Evolutionary conservation across 495 filamentous ascomycete genomes (phyloP).

Genomic region (Talaromyces borbonicus): DNA sequence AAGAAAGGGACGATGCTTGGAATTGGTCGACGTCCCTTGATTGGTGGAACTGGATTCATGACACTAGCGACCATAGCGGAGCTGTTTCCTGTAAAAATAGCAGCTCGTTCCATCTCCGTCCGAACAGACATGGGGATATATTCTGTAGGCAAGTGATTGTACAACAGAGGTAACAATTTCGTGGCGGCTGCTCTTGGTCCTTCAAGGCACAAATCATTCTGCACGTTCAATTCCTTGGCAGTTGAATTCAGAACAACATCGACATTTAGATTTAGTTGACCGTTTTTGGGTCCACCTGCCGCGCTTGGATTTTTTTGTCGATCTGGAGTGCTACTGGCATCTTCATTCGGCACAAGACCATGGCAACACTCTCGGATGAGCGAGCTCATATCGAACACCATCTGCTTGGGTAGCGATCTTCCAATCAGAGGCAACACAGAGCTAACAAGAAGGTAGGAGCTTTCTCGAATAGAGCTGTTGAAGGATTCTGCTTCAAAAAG

Average conservation of each 20-base stretch:
- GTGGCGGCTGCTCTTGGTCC: conserved; percentile 8
- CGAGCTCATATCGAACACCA: conserved; percentile 44
- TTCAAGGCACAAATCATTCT: not conserved
- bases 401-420: conserved; percentile 50
- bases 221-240: conserved; percentile 16
- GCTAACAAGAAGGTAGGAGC: conserved; percentile 47
- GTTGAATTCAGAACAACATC: conserved; percentile 43
- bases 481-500: conserved; percentile 54
- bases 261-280: conserved; percentile 35
- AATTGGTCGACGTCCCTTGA: conserved; percentile 44
- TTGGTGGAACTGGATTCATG: conserved; percentile 57
- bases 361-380: conserved; percentile 53
- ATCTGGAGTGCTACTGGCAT: conserved; percentile 11
- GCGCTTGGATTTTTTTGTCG: conserved; percentile 19
- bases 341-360: conserved; percentile 49
- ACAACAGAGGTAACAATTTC: conserved; percentile 3
- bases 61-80: conserved; percentile 68
- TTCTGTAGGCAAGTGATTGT: conserved; percentile 43
- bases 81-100: conserved; percentile 56
- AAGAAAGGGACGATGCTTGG: conserved; percentile 72
- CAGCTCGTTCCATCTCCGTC: conserved; percentile 64
- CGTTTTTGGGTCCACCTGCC: conserved; percentile 24
- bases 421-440: conserved; percentile 52
- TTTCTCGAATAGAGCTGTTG: conserved; percentile 45
- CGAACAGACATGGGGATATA: conserved; percentile 54